Evolutionary conservation across 805 yeast genomes (phyloP).

Genomic region (Metschnikowia noctiluminum): DNA sequence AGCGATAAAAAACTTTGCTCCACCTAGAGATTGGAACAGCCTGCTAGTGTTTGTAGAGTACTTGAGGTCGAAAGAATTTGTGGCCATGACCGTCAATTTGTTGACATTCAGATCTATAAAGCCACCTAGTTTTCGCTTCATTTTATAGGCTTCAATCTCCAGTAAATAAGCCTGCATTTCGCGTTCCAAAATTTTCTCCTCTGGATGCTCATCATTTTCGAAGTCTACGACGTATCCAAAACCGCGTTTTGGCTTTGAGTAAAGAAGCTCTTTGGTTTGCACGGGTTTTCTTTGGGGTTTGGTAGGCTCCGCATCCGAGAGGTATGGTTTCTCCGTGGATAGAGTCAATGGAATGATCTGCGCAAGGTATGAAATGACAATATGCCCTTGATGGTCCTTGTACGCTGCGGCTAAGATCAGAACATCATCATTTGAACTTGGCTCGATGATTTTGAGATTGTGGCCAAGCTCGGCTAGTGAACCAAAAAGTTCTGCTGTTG

Average conservation of each 20-base stretch:
- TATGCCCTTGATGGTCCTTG: conserved; percentile 1
- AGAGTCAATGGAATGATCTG: conserved; percentile 13
- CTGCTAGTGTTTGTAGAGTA: background rate
- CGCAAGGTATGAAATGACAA: conserved; percentile 7
- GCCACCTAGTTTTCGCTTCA: conserved; percentile 2
- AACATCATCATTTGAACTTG: conserved; percentile 3
- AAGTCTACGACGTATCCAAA: conserved; percentile 14
- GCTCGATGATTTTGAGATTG: conserved; percentile 1
- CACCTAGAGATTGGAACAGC: background rate
- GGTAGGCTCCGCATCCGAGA: conserved; percentile 2
- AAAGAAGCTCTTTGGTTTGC: background rate
- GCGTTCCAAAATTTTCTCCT: background rate
- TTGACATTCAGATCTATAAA: conserved; percentile 10
- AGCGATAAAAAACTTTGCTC: background rate
- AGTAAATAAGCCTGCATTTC: conserved; percentile 2
- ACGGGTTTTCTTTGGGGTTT: conserved; percentile 5
- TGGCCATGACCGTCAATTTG: conserved; percentile 11
- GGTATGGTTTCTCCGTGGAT: conserved; percentile 2
- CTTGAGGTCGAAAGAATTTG: conserved; percentile 6
- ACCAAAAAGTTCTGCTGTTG: conserved; percentile 6
- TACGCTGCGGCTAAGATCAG: conserved; percentile 8
- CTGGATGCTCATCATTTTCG: conserved; percentile 3
- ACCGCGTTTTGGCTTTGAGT: conserved; percentile 12
- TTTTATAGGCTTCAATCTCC: conserved; percentile 3
- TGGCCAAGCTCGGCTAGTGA: conserved; percentile 9